Base-by-base conservation (phyloP, 768 basidiomycete species). In the Tulasnella sp. region DNA sequence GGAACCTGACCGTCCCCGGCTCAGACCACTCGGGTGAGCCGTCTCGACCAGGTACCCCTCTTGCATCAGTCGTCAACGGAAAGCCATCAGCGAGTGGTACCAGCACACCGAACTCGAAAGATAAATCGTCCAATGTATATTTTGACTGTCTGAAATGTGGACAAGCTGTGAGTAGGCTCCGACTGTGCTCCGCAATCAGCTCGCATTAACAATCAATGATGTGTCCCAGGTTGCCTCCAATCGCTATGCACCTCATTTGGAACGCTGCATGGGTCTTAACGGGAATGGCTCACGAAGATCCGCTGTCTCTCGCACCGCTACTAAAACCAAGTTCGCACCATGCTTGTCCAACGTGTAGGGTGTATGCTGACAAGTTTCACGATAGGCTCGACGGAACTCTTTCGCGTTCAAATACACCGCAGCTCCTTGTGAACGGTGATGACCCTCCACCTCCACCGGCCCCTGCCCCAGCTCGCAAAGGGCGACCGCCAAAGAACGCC, bases 321-420 rank as follows among this genome's bases (percentile, higher is more conserved):
- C 49, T 14, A 77, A 77, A 36, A 29, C 76, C 72, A 77, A 72
- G 76, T 72, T 25, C 31, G 70, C 3, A 34, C 40, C n/a, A 14
- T 31, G 36, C 0, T 38, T 1, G 38, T 8, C 25, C n/a, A 25
- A 22, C 42, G 3, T 72, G 7, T 12, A n/a, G 14, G 14, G 36
- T 25, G 29, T 1, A 0, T 40, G 29, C 54, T 76, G 34, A 58
- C 52, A 11, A 9, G n/a, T n/a, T 15, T 29, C 34, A 45, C 34
- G 19, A 37, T 22, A 71, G 76, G 34, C 49, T 77, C 25, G 69
- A 40, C 12, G 29, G 14, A 2, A 45, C 69, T 34, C 64, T 64
- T n/a, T 72, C 76, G 19, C 69, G 76, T 11, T 77, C 76, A 40
- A 71, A 77, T 40, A 75, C 76, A 31, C 76, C 76, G n/a, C 49